Evolutionary conservation across 2,329 filamentous ascomycete species (phyloP).

Genomic region (Colletotrichum sp.): DNA sequence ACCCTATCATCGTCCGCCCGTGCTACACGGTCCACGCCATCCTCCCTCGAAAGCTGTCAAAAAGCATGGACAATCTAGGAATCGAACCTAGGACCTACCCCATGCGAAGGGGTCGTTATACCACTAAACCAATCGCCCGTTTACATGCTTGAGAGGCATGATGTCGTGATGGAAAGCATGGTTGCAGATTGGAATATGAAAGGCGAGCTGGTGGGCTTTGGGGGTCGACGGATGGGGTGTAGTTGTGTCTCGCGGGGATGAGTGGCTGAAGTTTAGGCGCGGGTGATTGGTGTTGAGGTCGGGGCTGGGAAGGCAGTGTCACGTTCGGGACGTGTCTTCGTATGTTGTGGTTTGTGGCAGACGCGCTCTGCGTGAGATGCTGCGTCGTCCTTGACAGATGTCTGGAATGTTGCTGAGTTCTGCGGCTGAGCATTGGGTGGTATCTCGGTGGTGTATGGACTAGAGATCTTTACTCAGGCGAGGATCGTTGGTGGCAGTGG

Average conservation of each 20-base stretch:
- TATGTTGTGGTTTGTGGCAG: neutral
- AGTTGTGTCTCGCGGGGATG: neutral
- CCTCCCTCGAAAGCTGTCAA: neutral
- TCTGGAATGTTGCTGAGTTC: neutral
- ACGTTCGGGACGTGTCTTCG: neutral
- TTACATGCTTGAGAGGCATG: neutral
- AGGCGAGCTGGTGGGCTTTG: neutral
- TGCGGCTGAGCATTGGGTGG: neutral
- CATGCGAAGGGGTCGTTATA: neutral
- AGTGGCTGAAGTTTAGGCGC: neutral
- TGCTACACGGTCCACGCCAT: neutral
- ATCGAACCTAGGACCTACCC: constrained; percentile 1
- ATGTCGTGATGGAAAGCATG: neutral
- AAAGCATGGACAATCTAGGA: neutral
- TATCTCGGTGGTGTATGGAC: neutral
- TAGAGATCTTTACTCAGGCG: neutral
- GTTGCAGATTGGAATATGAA: neutral
- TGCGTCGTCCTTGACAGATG: neutral
- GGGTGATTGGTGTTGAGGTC: neutral
- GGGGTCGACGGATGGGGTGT: neutral
- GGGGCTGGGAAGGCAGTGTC: neutral
- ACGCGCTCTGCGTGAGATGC: neutral
- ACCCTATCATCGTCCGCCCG: neutral
- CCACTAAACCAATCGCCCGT: neutral
- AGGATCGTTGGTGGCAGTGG: neutral